A percentile compares a stretch with the other conserved stretches of the same genome.
Evolutionary conservation across 768 basidiomycete genomes (phyloP).

Genomic region (Agaricus blazei): DNA sequence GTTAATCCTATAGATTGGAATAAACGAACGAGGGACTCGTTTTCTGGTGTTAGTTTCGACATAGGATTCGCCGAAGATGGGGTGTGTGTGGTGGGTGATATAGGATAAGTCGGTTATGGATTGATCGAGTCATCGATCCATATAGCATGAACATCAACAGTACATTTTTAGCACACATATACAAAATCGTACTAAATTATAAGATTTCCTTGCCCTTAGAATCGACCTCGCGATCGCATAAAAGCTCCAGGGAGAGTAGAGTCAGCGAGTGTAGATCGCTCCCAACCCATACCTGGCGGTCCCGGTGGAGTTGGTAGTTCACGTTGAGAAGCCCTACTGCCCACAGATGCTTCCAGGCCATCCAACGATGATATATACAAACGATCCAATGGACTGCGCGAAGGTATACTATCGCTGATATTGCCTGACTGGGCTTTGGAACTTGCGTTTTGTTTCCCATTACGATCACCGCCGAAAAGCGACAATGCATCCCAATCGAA

Average conservation of each 20-base stretch:
- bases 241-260: neutral
- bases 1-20: conserved; percentile 79
- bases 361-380: neutral
- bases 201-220: neutral
- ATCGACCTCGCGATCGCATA: neutral
- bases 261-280: neutral
- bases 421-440: neutral
- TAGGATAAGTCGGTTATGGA: neutral
- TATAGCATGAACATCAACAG: conserved; percentile 8
- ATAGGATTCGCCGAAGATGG: neutral
- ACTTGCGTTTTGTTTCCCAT: neutral
- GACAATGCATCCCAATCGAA: neutral
- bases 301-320: conserved; percentile 5
- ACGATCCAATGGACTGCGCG: neutral
- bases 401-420: neutral
- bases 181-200: neutral
- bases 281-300: conserved; percentile 1
- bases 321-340: neutral
- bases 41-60: conserved; percentile 1
- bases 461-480: neutral
- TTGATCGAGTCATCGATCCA: conserved; percentile 6
- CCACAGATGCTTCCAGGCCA: neutral
- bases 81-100: neutral
- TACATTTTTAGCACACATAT: conserved; percentile 11
- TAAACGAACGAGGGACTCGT: conserved; percentile 28